Evolutionary conservation across 2,329 filamentous ascomycete genomes (phyloP).

Genomic region (Fusarium nurragi): DNA sequence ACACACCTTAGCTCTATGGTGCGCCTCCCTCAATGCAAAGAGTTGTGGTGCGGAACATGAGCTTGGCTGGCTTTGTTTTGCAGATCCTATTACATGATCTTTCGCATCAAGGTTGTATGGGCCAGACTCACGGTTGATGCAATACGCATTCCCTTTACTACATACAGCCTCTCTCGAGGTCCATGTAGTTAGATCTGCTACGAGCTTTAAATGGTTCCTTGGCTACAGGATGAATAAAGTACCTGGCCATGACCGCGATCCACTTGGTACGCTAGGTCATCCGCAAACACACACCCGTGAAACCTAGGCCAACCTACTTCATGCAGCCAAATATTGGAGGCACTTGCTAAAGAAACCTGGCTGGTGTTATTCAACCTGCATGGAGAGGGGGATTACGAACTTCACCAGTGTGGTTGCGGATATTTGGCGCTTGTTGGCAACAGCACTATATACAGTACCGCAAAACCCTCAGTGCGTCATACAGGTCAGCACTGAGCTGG

Average conservation of each 20-base stretch:
- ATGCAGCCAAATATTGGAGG: slow-evolving; percentile 10
- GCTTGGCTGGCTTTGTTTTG: neutral
- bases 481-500: slow-evolving; percentile 22
- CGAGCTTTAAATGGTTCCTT: slow-evolving; percentile 24
- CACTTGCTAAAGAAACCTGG: neutral
- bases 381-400: neutral
- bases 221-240: slow-evolving; percentile 3
- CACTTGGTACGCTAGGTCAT: slow-evolving; percentile 9
- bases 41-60: neutral
- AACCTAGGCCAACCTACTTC: slow-evolving; percentile 1
- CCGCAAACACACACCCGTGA: slow-evolving; percentile 30
- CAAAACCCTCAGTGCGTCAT: slow-evolving; percentile 26
- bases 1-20: slow-evolving; percentile 5
- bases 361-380: slow-evolving; percentile 1
- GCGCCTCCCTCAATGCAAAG: slow-evolving; percentile 13
- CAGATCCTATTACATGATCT: neutral
- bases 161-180: neutral
- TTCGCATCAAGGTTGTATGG: neutral
- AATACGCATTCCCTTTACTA: neutral
- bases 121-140: slow-evolving; percentile 3
- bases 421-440: neutral
- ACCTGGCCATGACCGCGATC: slow-evolving; percentile 13
- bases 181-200: slow-evolving; percentile 8
- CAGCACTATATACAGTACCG: neutral
- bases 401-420: neutral